Conservation (phyloP, 352 stramenopile species). For the Elongisporangium senticosum region DNA sequence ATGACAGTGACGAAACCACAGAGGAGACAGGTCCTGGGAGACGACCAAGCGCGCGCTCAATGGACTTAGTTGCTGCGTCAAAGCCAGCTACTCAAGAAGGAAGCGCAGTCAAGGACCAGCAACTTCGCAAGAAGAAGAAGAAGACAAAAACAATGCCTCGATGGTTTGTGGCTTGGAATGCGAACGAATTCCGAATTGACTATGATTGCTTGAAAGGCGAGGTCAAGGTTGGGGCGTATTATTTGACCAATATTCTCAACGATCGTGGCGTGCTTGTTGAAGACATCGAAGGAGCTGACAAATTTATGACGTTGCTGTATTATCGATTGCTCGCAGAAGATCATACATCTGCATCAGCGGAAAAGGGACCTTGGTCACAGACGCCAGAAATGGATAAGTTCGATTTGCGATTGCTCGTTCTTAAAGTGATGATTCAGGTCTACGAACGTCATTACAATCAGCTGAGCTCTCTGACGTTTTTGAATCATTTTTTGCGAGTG, state of each 20-base stretch:
- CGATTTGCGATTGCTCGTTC: conserved; percentile 71
- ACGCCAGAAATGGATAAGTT: conserved; percentile 37
- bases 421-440: conserved; percentile 86
- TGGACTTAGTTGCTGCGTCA: conserved; percentile 7
- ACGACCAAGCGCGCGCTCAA: conserved; percentile 6
- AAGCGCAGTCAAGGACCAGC: neutral
- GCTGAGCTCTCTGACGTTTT: conserved; percentile 69
- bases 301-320: conserved; percentile 86
- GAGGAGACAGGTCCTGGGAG: conserved; percentile 32
- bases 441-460: conserved; percentile 79
- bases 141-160: conserved; percentile 58
- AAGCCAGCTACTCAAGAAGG: conserved; percentile 18
- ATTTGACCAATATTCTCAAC: conserved; percentile 74
- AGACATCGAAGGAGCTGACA: conserved; percentile 67
- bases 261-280: conserved; percentile 75
- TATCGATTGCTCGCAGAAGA: conserved; percentile 79
- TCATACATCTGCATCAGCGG: conserved; percentile 22
- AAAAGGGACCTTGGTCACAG: neutral
- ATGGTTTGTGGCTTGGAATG: conserved; percentile 85
- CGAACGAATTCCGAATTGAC: conserved; percentile 80
- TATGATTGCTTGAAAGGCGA: conserved; percentile 69
- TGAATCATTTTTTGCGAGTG: conserved; percentile 78
- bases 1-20: conserved; percentile 60
- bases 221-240: conserved; percentile 82
- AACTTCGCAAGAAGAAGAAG: conserved; percentile 49